Evolutionary conservation across 2,329 filamentous ascomycete species (phyloP).

Genomic region (Beauveria caledonica): DNA sequence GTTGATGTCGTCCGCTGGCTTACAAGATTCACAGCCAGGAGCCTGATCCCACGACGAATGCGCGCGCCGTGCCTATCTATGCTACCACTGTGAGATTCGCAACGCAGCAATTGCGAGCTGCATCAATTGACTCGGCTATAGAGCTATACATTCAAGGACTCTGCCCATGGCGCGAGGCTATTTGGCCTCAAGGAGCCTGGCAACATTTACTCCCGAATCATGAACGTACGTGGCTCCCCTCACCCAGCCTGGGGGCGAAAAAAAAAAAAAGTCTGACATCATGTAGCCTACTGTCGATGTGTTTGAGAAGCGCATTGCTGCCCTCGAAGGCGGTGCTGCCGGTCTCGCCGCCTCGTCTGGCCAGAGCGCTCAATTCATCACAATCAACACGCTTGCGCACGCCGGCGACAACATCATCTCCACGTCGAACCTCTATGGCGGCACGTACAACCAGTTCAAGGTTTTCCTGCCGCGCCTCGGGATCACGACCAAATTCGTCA

Average conservation of each 20-base stretch:
- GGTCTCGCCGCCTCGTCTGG: constrained; percentile 80
- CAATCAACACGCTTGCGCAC: constrained; percentile 74
- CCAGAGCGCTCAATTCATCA: constrained; percentile 87
- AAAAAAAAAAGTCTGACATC: background rate
- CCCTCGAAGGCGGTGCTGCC: constrained; percentile 83
- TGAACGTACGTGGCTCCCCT: constrained; percentile 57
- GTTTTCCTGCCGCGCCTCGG: constrained; percentile 81
- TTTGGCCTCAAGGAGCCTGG: constrained; percentile 96
- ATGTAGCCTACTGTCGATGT: constrained; percentile 84
- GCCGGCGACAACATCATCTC: constrained; percentile 89
- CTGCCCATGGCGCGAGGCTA: constrained; percentile 85
- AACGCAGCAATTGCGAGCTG: background rate
- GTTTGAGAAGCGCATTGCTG: constrained; percentile 93
- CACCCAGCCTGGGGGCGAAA: background rate
- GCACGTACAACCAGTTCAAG: constrained; percentile 97
- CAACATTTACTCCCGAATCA: constrained; percentile 96
- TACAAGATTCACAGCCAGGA: constrained; percentile 51
- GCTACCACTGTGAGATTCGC: constrained; percentile 63
- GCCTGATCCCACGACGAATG: constrained; percentile 72
- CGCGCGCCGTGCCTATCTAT: constrained; percentile 92
- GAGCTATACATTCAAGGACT: constrained; percentile 94
- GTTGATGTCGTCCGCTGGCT: constrained; percentile 11
- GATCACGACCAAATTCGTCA: constrained; percentile 79
- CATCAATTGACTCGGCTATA: constrained; percentile 25
- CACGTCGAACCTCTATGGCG: constrained; percentile 85